Evolutionary conservation across 352 stramenopile genomes (phyloP).

Genomic region (Pythium pectinolyticum): DNA sequence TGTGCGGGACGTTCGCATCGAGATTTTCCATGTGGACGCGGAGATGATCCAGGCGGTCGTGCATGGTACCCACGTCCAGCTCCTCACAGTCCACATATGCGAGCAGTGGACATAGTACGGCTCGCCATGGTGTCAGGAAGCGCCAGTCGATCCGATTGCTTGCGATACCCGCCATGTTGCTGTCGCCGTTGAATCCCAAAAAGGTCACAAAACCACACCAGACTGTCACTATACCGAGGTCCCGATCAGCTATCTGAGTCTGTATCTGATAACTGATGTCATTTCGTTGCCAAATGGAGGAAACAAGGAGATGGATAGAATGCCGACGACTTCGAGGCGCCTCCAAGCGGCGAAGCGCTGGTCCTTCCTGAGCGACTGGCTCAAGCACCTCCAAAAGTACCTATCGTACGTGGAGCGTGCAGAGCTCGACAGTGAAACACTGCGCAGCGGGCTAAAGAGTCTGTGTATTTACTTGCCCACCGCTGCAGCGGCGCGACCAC

Average conservation of each 20-base stretch:
- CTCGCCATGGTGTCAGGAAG: slow-evolving; percentile 25
- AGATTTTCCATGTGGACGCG: slow-evolving; percentile 2
- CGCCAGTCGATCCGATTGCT: slow-evolving; percentile 1
- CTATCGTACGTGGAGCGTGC: slow-evolving; percentile 17
- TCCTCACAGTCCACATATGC: slow-evolving; percentile 7
- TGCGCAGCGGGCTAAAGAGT: slow-evolving; percentile 16
- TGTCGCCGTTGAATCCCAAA: too few species aligned
- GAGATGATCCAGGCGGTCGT: slow-evolving; percentile 5
- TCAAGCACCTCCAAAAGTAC: slow-evolving; percentile 8
- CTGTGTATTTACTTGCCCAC: slow-evolving; percentile 20
- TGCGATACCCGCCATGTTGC: too few species aligned
- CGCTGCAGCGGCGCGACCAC: neutral
- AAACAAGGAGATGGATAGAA: too few species aligned
- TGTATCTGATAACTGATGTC: too few species aligned
- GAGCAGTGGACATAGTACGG: neutral
- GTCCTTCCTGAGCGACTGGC: slow-evolving; percentile 16
- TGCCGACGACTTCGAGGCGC: too few species aligned
- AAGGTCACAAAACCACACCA: too few species aligned
- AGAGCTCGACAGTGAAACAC: slow-evolving; percentile 10
- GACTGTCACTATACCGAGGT: too few species aligned
- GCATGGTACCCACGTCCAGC: slow-evolving; percentile 2
- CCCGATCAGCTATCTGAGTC: too few species aligned
- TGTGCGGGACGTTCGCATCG: neutral
- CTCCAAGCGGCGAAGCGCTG: slow-evolving; percentile 1
- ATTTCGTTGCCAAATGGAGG: too few species aligned